Conservation (phyloP, 2,329 filamentous ascomycete species). For the Colletotrichum gloeosporioides region DNA sequence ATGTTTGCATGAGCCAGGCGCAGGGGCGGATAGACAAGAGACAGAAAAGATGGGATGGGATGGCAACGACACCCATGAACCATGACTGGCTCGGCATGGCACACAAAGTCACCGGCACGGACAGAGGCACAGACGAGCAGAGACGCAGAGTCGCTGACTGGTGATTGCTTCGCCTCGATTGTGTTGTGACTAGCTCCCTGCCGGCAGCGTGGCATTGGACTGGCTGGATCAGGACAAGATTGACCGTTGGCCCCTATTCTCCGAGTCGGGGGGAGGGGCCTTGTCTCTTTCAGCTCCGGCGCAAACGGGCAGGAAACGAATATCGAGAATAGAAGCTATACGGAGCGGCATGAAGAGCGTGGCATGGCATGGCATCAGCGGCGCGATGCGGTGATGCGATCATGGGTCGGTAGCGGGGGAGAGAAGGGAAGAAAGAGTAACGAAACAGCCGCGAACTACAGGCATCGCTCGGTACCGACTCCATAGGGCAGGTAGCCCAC, state of each 20-base stretch:
- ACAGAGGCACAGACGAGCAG: slow-evolving; percentile 15
- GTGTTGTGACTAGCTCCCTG: slow-evolving; percentile 12
- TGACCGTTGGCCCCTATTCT: neutral
- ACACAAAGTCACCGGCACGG: slow-evolving; percentile 1
- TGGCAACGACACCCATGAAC: neutral
- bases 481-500: neutral
- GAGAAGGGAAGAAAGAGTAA: neutral
- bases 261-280: neutral
- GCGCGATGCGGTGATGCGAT: slow-evolving; percentile 14
- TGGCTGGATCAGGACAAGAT: slow-evolving; percentile 5
- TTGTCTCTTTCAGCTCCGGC: neutral
- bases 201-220: slow-evolving; percentile 4
- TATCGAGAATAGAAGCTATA: slow-evolving; percentile 9
- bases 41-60: neutral
- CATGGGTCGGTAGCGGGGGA: slow-evolving; percentile 1
- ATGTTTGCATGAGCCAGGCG: slow-evolving; percentile 9
- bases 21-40: neutral
- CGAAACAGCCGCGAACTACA: neutral
- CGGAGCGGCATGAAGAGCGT: neutral
- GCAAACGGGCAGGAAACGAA: neutral
- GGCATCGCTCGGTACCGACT: neutral
- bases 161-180: slow-evolving; percentile 22
- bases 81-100: slow-evolving; percentile 5
- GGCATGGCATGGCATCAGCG: slow-evolving; percentile 13
- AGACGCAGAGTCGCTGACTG: slow-evolving; percentile 7